A percentile compares a stretch with the other conserved stretches of the same genome.
These are phyloP conservation scores for Desmodesmus armatus DNA, from an alignment of 139 green algal species.

Conservation along the genomic window DNA sequence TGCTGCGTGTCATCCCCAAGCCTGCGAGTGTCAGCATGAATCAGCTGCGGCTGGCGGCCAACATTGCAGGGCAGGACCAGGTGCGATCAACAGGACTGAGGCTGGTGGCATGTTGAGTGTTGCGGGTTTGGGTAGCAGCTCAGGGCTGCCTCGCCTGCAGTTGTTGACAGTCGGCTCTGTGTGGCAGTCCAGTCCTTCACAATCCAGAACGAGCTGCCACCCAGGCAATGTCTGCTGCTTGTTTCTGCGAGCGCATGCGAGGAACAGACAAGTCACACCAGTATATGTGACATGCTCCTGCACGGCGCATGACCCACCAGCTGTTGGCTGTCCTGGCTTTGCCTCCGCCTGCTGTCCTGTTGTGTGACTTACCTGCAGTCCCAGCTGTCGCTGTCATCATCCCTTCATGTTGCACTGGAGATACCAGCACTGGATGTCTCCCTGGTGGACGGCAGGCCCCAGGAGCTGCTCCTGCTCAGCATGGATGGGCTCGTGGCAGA, in stretches of 20 bases:
- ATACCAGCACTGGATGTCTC: conserved; percentile 70
- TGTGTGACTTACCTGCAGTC: neutral
- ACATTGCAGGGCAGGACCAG: conserved; percentile 24
- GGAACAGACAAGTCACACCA: too few species aligned
- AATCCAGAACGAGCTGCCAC: too few species aligned
- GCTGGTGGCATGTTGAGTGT: neutral
- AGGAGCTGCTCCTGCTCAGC: conserved; percentile 81
- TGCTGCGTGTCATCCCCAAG: conserved; percentile 63
- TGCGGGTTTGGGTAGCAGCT: neutral
- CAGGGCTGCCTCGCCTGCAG: too few species aligned
- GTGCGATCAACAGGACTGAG: too few species aligned
- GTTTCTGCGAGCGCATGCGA: too few species aligned
- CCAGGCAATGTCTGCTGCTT: too few species aligned
- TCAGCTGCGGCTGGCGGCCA: conserved; percentile 36
- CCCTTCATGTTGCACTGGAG: conserved; percentile 33
- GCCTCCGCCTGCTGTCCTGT: too few species aligned
- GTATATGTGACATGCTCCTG: too few species aligned
- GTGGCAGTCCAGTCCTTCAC: too few species aligned
- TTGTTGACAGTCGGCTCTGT: too few species aligned
- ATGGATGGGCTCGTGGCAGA: conserved; percentile 61
- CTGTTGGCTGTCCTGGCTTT: too few species aligned
- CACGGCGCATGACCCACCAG: too few species aligned
- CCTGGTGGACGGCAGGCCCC: conserved; percentile 78
- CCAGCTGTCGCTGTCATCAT: conserved; percentile 9
- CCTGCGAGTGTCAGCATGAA: conserved; percentile 26